Evolutionary conservation across 1,284 basidiomycete genomes (phyloP), one percentile per base, ranked within the genome.

Genomic region (Pseudozyma sp.): DNA sequence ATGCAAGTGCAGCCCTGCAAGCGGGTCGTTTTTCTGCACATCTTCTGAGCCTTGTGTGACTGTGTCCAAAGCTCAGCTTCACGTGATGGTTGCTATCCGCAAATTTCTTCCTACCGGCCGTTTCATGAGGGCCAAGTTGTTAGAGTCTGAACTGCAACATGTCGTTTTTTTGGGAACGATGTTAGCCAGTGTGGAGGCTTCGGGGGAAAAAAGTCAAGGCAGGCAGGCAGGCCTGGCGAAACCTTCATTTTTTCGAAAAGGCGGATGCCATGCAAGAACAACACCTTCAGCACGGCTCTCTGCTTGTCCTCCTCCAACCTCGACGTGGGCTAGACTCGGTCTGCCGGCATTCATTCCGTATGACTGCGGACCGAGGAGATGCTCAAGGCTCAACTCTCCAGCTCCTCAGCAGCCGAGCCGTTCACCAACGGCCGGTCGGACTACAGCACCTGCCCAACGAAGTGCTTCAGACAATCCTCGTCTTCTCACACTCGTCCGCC

Each of bases 21-120:
- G 14, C n/a, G 13, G 11, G 58, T 30, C 53, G 5, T n/a, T 54
- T 60, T 54, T 49, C 63, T 68, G 53, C 54, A 17, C 58, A 37
- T 19, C 34, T 29, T 19, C 19, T 16, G 7, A 50, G n/a, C 17
- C 24, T 29, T 33, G 24, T 62, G 33, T 50, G 52, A 57, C 67
- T 63, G 30, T n/a, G 46, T 29, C 49, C 39, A 24, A 53, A 37
- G 42, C 48, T 19, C 34, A 51, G 37, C 61, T 69, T 59, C 67
- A 69, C 67, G 67, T 69, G 67, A 69, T 69, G 64, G 2, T 31
- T 24, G 3, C 48, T 11, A 8, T 9, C 39, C 39, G 37, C 57
- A 52, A 60, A 67, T 59, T 64, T 64, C 67, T 64, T 69, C 61
- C 61, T 64, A 64, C 50, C 67, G 60, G 60, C 55, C 66, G 67